Evolutionary conservation across 768 basidiomycete species (phyloP).

Genomic region (Trametes meyenii): DNA sequence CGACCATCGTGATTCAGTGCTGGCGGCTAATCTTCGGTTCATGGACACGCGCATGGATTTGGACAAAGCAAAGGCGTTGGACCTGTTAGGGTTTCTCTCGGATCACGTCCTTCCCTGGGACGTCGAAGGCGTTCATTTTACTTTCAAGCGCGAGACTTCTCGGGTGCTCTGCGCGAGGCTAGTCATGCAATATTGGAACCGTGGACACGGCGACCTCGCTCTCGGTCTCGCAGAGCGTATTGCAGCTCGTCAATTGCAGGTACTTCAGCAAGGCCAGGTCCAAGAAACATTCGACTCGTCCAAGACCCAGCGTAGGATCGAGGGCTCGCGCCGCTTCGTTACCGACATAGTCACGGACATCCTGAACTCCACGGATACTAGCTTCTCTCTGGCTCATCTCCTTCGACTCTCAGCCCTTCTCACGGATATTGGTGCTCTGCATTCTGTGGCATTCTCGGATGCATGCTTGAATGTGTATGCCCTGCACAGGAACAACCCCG

Average conservation of each 20-base stretch:
- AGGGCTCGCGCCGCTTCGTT: constrained; percentile 22
- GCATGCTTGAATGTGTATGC: constrained; percentile 50
- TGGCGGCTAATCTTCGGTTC: constrained; percentile 43
- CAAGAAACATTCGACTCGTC: constrained; percentile 15
- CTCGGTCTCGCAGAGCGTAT: constrained; percentile 31
- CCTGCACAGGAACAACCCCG: constrained; percentile 37
- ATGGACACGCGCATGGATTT: constrained; percentile 31
- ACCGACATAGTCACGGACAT: constrained; percentile 15
- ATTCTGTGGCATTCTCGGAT: constrained; percentile 38
- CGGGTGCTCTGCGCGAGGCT: constrained; percentile 19
- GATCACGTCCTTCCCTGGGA: constrained; percentile 21
- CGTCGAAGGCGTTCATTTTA: constrained; percentile 15
- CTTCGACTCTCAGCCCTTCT: constrained; percentile 19
- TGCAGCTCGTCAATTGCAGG: constrained; percentile 9
- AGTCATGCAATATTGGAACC: constrained; percentile 28
- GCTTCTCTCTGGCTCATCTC: constrained; percentile 7
- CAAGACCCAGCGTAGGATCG: constrained; percentile 17
- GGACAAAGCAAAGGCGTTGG: constrained; percentile 11
- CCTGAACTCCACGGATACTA: neutral
- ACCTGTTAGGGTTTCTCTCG: constrained; percentile 35
- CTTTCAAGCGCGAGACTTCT: constrained; percentile 18
- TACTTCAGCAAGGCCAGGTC: constrained; percentile 15
- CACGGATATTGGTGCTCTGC: constrained; percentile 25
- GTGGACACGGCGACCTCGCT: constrained; percentile 29
- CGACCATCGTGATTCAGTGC: constrained; percentile 42